phyloP scores from a whole-genome alignment of 768 basidiomycete species.

The Xanthoconium stramineum region DNA sequence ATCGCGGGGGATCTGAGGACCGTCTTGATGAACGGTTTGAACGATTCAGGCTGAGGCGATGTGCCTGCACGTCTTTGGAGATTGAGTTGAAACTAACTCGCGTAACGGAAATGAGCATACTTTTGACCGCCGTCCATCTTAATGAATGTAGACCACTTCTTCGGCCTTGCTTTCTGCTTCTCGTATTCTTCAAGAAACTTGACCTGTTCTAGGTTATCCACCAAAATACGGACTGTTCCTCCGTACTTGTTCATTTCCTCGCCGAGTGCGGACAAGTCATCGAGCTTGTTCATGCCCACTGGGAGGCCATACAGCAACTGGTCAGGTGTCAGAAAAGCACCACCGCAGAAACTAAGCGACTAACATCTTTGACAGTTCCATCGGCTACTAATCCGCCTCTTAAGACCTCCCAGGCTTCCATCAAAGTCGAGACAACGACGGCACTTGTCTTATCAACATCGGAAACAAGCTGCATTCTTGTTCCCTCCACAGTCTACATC shows the following conservation, averaged over 20 bases:
- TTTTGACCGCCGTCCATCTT: slow-evolving; percentile 77
- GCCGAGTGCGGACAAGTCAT: slow-evolving; percentile 61
- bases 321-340: slow-evolving; percentile 3
- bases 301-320: slow-evolving; percentile 85
- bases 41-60: slow-evolving; percentile 46
- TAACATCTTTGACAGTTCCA: slow-evolving; percentile 73
- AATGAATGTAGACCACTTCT: slow-evolving; percentile 73
- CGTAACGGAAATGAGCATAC: slow-evolving; percentile 40
- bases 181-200: slow-evolving; percentile 61
- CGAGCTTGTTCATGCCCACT: slow-evolving; percentile 63
- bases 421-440: slow-evolving; percentile 76
- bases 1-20: slow-evolving; percentile 54
- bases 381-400: slow-evolving; percentile 66
- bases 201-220: slow-evolving; percentile 77
- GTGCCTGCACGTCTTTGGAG: slow-evolving; percentile 69
- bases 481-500: slow-evolving; percentile 69
- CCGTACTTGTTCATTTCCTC: slow-evolving; percentile 52
- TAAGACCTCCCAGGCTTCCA: slow-evolving; percentile 78
- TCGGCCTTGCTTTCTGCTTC: slow-evolving; percentile 33
- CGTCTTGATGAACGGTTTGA: slow-evolving; percentile 51
- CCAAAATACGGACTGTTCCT: slow-evolving; percentile 61
- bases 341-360: neutral
- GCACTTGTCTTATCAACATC: slow-evolving; percentile 50
- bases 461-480: slow-evolving; percentile 63
- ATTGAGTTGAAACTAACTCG: slow-evolving; percentile 10